phyloP scores from a whole-genome alignment of 202 grass and related monocot species.

The Alloteropsis angusta region DNA sequence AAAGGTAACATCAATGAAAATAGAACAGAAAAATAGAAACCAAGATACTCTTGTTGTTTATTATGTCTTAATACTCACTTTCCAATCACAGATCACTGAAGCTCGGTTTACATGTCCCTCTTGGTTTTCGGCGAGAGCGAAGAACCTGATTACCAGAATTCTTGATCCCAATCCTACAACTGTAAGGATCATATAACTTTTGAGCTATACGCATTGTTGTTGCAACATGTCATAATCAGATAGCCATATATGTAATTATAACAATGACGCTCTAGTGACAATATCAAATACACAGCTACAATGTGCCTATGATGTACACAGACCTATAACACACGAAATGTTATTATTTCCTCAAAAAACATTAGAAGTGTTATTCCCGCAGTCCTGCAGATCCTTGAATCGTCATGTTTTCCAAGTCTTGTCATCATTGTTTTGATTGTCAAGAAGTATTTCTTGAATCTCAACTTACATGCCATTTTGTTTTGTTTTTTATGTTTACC shows the following conservation, averaged over 20 bases:
- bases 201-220: background rate
- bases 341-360: too few relatives aligned
- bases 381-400: background rate
- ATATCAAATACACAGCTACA: background rate
- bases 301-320: background rate
- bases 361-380: background rate
- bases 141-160: constrained; percentile 72
- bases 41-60: background rate
- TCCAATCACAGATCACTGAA: constrained; percentile 54
- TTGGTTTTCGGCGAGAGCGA: constrained; percentile 82
- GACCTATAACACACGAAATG: background rate
- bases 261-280: background rate
- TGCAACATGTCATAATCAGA: background rate
- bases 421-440: background rate
- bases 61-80: constrained; percentile 9
- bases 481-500: constrained; percentile 18
- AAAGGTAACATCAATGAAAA: constrained; percentile 38
- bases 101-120: constrained; percentile 71
- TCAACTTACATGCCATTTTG: background rate
- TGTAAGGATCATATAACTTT: constrained; percentile 40
- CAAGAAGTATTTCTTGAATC: background rate
- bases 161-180: constrained; percentile 69
- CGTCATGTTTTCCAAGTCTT: background rate
- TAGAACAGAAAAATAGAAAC: background rate
- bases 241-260: background rate